Evolutionary conservation across 257 asterid species (phyloP).

Genomic region (Solanum lycopersicoides): DNA sequence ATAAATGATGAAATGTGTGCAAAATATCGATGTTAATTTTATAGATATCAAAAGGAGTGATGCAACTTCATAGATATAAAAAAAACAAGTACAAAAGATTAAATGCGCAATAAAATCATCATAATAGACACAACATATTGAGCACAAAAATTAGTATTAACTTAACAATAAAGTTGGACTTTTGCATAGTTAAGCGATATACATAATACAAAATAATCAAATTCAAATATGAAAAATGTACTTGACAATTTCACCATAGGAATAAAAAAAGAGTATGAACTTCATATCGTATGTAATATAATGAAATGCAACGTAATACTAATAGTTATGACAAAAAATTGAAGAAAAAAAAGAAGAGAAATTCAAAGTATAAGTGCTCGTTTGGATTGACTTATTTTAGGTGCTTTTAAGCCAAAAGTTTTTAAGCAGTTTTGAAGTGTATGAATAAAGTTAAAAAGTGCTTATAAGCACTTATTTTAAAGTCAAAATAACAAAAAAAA

Average conservation of each 20-base stretch:
- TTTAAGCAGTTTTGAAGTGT: too few relatives aligned
- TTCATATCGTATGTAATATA: too few relatives aligned
- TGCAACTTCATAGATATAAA: background rate
- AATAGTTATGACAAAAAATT: background rate
- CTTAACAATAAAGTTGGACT: background rate
- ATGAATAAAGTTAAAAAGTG: too few relatives aligned
- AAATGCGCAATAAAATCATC: background rate
- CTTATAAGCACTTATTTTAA: too few relatives aligned
- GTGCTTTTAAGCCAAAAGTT: too few relatives aligned
- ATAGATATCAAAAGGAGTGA: background rate
- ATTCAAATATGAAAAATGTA: too few relatives aligned
- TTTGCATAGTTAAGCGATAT: background rate
- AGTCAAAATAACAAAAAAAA: too few relatives aligned
- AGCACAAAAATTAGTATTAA: background rate
- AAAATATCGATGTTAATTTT: background rate
- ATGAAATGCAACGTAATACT: background rate
- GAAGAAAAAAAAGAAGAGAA: background rate
- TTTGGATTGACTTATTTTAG: too few relatives aligned
- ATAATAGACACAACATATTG: background rate
- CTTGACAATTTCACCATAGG: too few relatives aligned
- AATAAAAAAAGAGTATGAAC: too few relatives aligned
- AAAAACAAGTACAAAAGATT: background rate
- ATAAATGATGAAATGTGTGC: background rate
- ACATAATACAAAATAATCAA: background rate
- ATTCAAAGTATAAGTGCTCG: background rate